Evolutionary conservation across 2,329 filamentous ascomycete species (phyloP).

Genomic region (Ophiostoma novo-ulmi): DNA sequence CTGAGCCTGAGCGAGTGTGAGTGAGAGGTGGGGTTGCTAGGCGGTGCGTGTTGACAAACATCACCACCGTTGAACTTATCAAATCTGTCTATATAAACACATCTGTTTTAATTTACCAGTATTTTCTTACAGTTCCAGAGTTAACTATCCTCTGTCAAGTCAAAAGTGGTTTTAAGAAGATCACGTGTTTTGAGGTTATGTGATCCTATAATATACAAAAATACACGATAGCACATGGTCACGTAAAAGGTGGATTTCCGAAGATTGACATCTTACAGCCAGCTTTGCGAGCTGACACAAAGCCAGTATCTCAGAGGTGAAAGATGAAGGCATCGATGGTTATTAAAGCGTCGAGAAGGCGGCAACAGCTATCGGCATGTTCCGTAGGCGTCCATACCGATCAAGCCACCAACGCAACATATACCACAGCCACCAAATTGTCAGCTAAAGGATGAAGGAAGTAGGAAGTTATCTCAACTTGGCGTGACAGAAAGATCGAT

Average conservation of each 20-base stretch:
- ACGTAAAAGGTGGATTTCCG: not conserved
- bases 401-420: not conserved
- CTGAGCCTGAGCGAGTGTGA: not conserved
- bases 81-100: not conserved
- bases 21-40: constrained; percentile 7
- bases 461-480: not conserved
- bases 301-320: not conserved
- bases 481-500: not conserved
- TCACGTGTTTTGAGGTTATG: not conserved
- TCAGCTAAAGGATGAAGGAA: not conserved
- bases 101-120: not conserved
- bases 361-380: not conserved
- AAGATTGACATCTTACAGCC: not conserved
- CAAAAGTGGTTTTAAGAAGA: not conserved
- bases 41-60: not conserved
- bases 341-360: not conserved
- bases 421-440: not conserved
- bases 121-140: too few species aligned
- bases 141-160: too few species aligned
- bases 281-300: too few species aligned
- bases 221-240: not conserved
- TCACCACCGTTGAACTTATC: not conserved
- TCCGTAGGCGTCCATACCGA: not conserved
- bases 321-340: too few species aligned
- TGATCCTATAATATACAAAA: not conserved